These are phyloP conservation scores for Nakaseomyces sp. DNA, from an alignment of 1,139 yeast genomes.

Conservation along the genomic window DNA sequence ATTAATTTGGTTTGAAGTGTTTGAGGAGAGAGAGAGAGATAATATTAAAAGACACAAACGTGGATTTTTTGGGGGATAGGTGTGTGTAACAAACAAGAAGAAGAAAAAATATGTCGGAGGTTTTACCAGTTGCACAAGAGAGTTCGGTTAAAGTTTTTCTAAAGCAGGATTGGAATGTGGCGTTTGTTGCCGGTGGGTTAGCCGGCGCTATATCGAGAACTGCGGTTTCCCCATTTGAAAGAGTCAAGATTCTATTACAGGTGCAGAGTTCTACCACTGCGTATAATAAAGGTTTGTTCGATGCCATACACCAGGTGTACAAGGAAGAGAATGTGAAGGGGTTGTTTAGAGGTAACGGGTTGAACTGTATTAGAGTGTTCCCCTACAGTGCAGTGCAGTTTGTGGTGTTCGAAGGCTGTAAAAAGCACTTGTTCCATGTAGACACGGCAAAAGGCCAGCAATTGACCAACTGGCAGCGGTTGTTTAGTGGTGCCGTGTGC, in stretches of 20 bases:
- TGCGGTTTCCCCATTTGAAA: constrained; percentile 87
- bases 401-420: constrained; percentile 70
- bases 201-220: constrained; percentile 95
- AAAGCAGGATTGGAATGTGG: constrained; percentile 46
- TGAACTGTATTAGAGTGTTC: constrained; percentile 80
- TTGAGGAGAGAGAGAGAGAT: no score
- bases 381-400: constrained; percentile 96
- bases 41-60: no score
- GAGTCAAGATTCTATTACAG: constrained; percentile 87
- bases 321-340: constrained; percentile 86
- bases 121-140: constrained; percentile 5
- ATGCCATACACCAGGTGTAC: constrained; percentile 73
- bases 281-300: constrained; percentile 64
- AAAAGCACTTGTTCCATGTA: constrained; percentile 38
- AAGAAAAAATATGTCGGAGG: constrained; percentile 3
- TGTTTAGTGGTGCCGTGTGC: constrained; percentile 71
- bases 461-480: constrained; percentile 46
- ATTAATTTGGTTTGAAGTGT: no score
- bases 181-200: constrained; percentile 65
- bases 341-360: constrained; percentile 78
- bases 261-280: constrained; percentile 57
- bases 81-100: no score
- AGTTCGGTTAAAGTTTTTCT: constrained; percentile 29
- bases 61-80: no score
- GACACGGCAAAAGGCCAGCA: constrained; percentile 31